Evolutionary conservation across 306 rosid genomes (phyloP), one percentile per base, ranked within the genome.

Genomic region (Cucumis hystrix): DNA sequence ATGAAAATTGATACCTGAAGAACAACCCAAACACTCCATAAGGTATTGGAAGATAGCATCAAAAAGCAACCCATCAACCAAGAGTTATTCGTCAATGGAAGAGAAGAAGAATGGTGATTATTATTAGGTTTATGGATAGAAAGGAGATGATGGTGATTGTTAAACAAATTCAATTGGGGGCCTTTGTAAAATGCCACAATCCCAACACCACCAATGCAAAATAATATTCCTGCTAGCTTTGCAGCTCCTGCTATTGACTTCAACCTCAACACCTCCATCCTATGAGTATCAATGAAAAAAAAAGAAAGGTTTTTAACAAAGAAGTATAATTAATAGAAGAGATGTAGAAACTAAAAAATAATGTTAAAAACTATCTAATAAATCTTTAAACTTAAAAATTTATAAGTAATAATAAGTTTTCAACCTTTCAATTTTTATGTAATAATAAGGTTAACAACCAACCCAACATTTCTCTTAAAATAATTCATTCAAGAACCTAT

Each of bases 41-140:
- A 86, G 76, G 75, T 77, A 83, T 85, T 93, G 77, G 98, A 88
- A 77, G 86, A 83, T 23, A 93, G 90, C 92, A 88, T 85, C 79
- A 93, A 85, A 83, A 88, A 87, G 86, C 96, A 89, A 67, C 98
- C 98, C 81, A 89, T 91, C 1, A 89, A 75, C 98, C 98, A 93
- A 54, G 88, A 84, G 25, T 23, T 23, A 37, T 71, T 76, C 6
- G 73, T 33, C 23, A 91, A 78, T 49, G 80, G 18, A 83, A 16
- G 57, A 20, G 8, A 20, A 10, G 21, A 12, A 17, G 41, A 45
- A 28, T 61, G 35, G 87, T 7, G 73, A 69, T 58, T 33, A 33
- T 33, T 33, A 33, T 33, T 61, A 0, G 63, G 75, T 47, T 68
- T 60, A 67, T 80, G 87, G 81, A 78, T 49, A 39, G 83, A 83